Evolutionary conservation across 345 rosid genomes (phyloP), one percentile per base, ranked within the genome.

Genomic region (Diplotaxis tenuifolia): DNA sequence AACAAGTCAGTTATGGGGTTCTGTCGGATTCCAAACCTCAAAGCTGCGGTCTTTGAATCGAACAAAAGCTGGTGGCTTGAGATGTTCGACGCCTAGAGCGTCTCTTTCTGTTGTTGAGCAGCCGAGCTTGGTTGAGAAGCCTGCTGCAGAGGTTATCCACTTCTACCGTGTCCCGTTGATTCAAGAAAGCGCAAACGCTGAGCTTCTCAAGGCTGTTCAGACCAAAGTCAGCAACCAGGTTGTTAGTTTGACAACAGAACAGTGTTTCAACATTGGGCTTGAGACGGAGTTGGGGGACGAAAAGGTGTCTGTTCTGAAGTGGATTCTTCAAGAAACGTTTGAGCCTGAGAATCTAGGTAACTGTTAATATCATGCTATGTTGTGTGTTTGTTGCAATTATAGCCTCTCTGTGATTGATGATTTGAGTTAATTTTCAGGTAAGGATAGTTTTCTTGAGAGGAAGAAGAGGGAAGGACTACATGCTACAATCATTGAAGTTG

Each of bases 281-380:
- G 70, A 75, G 21, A 75, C 87, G 0, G 60, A 78, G 38, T 75
- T 94, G 45, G 58, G 82, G 1, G 62, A 40, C 4, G 84, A 88
- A 64, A 91, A 91, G 82, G 79, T 87, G 20, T 79, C 23, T 1
- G 87, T 83, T 21, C 86, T 91, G 8, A 80, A 78, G 66, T 94
- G 98, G 98, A 84, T 94, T 85, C 89, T 91, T 64, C 90, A 83
- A 65, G 98, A 94, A 72, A 91, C 98, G 0, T 94, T 83, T 18
- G 97, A 89, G 80, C 96, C 97, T 0, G 97, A 94, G 72, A 94
- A 89, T 78, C 72, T 91, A 82, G 97, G 84, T 28, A 38, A 32
- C 73, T 38, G 3, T 54, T 67, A 20, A 0, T 77, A 0, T 27
- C 59, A 34, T 70, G 32, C 60, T 60, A 32, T 32, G 42, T 36